phyloP scores from a whole-genome alignment of 192 early-diverging fungal genomes.

The Coemansia sp. region DNA sequence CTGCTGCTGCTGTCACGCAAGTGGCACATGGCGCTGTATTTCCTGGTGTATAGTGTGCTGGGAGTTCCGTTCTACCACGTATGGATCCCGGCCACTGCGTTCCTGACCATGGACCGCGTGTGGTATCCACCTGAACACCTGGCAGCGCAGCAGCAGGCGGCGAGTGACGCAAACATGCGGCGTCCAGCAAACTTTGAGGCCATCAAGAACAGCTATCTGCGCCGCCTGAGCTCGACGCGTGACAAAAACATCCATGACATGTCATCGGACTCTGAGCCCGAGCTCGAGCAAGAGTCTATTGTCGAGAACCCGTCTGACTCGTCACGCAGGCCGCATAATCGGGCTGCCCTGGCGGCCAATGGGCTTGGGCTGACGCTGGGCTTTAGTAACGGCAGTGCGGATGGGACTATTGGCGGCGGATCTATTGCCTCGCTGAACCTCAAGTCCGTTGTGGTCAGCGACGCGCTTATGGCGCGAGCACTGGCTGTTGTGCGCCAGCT shows the following conservation, averaged over 20 bases:
- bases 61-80: conserved; percentile 44
- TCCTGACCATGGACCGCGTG: conserved; percentile 50
- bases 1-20: conserved; percentile 20
- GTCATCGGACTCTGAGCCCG: conserved; percentile 38
- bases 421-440: conserved; percentile 4
- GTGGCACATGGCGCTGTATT: conserved; percentile 30
- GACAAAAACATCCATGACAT: conserved; percentile 4
- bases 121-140: conserved; percentile 40
- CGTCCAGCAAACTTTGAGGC: conserved; percentile 38
- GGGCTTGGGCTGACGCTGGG: conserved; percentile 3
- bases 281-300: conserved; percentile 9
- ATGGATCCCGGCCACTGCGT: conserved; percentile 45
- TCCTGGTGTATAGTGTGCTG: conserved; percentile 39
- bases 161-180: conserved; percentile 22
- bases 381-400: neutral
- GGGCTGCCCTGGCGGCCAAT: neutral
- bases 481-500: conserved; percentile 9
- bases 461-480: conserved; percentile 16
- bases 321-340: conserved; percentile 3
- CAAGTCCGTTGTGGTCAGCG: conserved; percentile 2
- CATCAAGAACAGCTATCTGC: conserved; percentile 34
- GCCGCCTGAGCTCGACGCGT: conserved; percentile 15
- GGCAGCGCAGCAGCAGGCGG: conserved; percentile 17
- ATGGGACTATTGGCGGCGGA: too few relatives aligned
- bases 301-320: conserved; percentile 9